phyloP scores from a whole-genome alignment of 2,329 filamentous ascomycete genomes.

The Dothistroma septosporum region DNA sequence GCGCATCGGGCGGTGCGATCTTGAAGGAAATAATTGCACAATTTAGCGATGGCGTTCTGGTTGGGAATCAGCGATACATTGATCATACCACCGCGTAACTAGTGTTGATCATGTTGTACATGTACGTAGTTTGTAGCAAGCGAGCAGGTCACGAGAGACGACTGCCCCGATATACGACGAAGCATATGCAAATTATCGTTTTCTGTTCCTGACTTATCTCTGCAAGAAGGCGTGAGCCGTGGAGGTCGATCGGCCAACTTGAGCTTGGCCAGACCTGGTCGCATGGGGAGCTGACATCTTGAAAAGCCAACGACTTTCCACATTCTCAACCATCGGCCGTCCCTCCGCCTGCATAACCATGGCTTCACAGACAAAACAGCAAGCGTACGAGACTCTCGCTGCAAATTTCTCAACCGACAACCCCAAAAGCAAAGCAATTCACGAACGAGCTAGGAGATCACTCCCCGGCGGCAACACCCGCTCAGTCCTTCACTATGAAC shows the following conservation, averaged over 20 bases:
- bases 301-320: background rate
- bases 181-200: background rate
- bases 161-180: background rate
- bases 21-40: background rate
- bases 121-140: background rate
- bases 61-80: background rate
- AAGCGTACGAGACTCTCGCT: constrained; percentile 7
- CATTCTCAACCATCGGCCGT: background rate
- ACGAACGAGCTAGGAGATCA: constrained; percentile 30
- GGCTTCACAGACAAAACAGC: background rate
- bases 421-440: constrained; percentile 18
- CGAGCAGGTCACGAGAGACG: background rate
- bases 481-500: constrained; percentile 35
- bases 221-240: background rate
- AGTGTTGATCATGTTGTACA: background rate
- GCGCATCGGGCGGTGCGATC: background rate
- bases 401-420: constrained; percentile 9
- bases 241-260: background rate
- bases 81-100: background rate
- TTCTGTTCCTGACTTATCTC: background rate
- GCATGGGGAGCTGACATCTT: background rate
- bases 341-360: background rate
- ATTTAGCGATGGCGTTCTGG: constrained; percentile 1
- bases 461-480: constrained; percentile 41
- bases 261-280: background rate